These are phyloP conservation scores for Pythium sp. DNA, from an alignment of 352 stramenopile species.

Conservation along the genomic window DNA sequence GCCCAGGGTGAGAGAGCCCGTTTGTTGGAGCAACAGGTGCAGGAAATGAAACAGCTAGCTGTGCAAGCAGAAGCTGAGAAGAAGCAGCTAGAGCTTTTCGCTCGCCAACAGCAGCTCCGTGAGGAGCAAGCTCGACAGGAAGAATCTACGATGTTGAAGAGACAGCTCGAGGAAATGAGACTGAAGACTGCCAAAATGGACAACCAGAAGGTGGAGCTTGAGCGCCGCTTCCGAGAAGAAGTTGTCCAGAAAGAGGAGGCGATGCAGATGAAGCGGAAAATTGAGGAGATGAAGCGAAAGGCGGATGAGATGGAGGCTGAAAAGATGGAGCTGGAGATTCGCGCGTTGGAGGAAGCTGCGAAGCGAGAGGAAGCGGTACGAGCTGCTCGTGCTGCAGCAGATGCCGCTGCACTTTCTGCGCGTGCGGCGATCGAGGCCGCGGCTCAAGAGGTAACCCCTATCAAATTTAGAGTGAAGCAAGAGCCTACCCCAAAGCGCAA, in stretches of 20 bases:
- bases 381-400: constrained; percentile 55
- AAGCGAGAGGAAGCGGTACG: constrained; percentile 64
- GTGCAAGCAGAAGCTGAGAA: constrained; percentile 44
- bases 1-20: constrained; percentile 55
- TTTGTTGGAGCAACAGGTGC: constrained; percentile 51
- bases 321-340: constrained; percentile 42
- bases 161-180: constrained; percentile 60
- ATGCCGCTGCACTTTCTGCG: constrained; percentile 64
- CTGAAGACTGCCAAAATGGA: constrained; percentile 30
- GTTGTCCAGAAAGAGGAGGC: constrained; percentile 35
- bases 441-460: constrained; percentile 34
- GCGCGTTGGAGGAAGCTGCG: constrained; percentile 34
- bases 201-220: constrained; percentile 39
- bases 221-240: constrained; percentile 33
- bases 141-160: constrained; percentile 40
- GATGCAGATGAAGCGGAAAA: constrained; percentile 33
- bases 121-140: constrained; percentile 39
- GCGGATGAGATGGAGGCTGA: constrained; percentile 53
- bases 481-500: constrained; percentile 45
- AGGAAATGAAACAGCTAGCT: constrained; percentile 48
- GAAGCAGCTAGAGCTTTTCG: constrained; percentile 33
- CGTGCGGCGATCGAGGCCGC: constrained; percentile 67
- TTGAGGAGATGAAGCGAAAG: constrained; percentile 45
- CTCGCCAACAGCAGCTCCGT: constrained; percentile 29
- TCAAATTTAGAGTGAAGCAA: constrained; percentile 15